Percentiles rank a stretch among this genome's conserved stretches.
These are phyloP conservation scores for Quercus rubra DNA, from an alignment of 306 rosid genomes.

Conservation along the genomic window DNA sequence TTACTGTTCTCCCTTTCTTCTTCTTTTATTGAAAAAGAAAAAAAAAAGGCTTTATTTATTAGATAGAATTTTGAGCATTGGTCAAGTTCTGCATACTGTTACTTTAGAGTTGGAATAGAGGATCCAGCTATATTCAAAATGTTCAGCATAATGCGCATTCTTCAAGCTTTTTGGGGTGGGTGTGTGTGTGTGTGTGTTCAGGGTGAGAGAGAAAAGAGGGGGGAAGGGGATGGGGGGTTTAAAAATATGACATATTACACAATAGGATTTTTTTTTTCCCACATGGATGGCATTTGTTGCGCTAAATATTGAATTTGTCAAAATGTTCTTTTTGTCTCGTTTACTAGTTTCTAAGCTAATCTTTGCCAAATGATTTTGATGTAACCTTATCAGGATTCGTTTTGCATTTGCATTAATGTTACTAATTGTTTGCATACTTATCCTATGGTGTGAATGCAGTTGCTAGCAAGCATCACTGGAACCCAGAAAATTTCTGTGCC, in stretches of 20 bases:
- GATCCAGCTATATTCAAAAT: too few species aligned
- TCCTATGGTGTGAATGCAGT: constrained; percentile 38
- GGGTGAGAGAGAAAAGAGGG: too few species aligned
- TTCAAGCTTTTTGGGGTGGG: too few species aligned
- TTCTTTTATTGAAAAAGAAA: not conserved
- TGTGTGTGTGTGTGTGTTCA: too few species aligned
- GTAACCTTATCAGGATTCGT: not conserved
- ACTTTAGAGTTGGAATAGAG: not conserved
- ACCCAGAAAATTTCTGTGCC: constrained; percentile 85
- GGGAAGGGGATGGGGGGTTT: too few species aligned
- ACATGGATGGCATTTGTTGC: too few species aligned
- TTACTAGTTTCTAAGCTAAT: not conserved
- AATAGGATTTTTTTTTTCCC: too few species aligned
- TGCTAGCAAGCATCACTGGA: constrained; percentile 80
- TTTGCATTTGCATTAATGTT: not conserved
- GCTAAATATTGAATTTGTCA: not conserved
- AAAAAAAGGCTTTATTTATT: not conserved
- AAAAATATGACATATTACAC: too few species aligned
- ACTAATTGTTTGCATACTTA: not conserved
- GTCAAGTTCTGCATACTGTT: not conserved
- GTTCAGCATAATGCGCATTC: too few species aligned
- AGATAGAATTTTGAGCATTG: not conserved
- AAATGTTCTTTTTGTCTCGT: not conserved
- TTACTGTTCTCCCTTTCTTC: not conserved
- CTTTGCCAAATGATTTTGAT: not conserved